phyloP scores from a whole-genome alignment of 805 yeast genomes.

The Saccharomyces cerevisiae region DNA sequence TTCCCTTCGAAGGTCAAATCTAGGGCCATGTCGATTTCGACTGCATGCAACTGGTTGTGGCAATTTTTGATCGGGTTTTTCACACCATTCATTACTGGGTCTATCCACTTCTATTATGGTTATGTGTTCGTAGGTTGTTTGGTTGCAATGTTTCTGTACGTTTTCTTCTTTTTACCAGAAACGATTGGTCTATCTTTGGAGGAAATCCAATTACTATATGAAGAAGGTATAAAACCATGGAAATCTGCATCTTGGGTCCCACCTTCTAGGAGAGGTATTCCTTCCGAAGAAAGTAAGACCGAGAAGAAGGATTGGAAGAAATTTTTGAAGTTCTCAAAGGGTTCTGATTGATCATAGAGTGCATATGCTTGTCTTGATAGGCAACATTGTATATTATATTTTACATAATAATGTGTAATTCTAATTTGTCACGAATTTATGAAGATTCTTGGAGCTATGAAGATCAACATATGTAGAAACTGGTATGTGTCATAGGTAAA shows the following conservation, averaged over 20 bases:
- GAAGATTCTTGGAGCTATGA: neutral
- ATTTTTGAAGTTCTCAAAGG: conserved; percentile 5
- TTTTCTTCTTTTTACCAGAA: conserved; percentile 59
- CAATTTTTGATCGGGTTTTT: conserved; percentile 56
- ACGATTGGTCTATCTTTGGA: conserved; percentile 59
- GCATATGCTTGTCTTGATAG: neutral
- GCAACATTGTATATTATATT: neutral
- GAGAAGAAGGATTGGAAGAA: conserved; percentile 8
- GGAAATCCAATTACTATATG: conserved; percentile 47
- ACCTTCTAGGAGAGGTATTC: conserved; percentile 26
- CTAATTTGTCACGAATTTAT: neutral
- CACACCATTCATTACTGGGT: conserved; percentile 57
- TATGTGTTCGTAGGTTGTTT: conserved; percentile 48
- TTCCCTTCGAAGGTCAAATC: conserved; percentile 66
- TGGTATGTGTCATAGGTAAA: no score
- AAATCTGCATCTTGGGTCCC: conserved; percentile 44
- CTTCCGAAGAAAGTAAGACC: conserved; percentile 6
- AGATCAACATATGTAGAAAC: neutral
- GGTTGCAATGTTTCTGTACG: conserved; percentile 45
- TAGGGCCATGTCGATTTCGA: conserved; percentile 45
- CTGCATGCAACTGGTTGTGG: conserved; percentile 56
- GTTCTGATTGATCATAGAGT: neutral
- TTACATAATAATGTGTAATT: neutral
- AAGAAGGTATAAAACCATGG: conserved; percentile 36
- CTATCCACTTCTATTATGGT: conserved; percentile 60